phyloP scores from a whole-genome alignment of 169 alveolate species.

The Cryptosporidium meleagridis region DNA sequence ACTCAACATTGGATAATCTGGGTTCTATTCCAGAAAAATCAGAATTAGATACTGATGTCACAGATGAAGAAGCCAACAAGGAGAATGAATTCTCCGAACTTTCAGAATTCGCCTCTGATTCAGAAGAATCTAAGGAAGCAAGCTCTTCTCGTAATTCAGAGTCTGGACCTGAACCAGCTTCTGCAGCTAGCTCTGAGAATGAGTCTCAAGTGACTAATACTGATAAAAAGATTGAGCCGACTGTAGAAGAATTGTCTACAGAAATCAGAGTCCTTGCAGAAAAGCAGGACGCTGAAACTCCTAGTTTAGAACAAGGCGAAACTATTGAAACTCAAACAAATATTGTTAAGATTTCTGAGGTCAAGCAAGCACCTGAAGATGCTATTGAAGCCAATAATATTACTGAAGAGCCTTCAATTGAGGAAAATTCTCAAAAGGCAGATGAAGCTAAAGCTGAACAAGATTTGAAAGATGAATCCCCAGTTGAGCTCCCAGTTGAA shows the following conservation, averaged over 20 bases:
- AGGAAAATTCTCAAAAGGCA: background rate
- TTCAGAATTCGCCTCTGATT: slow-evolving; percentile 51
- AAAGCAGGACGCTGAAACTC: too few species aligned
- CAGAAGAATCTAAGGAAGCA: slow-evolving; percentile 31
- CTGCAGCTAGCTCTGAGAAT: background rate
- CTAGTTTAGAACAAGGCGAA: background rate
- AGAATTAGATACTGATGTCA: background rate
- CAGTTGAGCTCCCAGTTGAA: slow-evolving; percentile 19
- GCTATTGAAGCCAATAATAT: background rate
- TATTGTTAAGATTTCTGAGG: slow-evolving; percentile 10
- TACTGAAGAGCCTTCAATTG: background rate
- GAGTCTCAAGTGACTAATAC: background rate
- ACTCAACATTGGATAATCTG: background rate
- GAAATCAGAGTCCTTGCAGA: background rate
- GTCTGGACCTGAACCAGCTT: background rate
- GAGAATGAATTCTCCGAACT: slow-evolving; percentile 3
- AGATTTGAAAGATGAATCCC: background rate
- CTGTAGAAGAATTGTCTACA: background rate
- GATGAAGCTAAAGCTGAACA: background rate
- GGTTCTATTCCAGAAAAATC: slow-evolving; percentile 12
- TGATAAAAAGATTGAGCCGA: background rate
- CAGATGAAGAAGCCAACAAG: background rate
- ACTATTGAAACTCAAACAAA: background rate
- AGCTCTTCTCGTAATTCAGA: slow-evolving; percentile 4
- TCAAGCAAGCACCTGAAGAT: background rate